Evolutionary conservation across 805 yeast genomes (phyloP).

Genomic region (Sungouiozyma intestinalis): DNA sequence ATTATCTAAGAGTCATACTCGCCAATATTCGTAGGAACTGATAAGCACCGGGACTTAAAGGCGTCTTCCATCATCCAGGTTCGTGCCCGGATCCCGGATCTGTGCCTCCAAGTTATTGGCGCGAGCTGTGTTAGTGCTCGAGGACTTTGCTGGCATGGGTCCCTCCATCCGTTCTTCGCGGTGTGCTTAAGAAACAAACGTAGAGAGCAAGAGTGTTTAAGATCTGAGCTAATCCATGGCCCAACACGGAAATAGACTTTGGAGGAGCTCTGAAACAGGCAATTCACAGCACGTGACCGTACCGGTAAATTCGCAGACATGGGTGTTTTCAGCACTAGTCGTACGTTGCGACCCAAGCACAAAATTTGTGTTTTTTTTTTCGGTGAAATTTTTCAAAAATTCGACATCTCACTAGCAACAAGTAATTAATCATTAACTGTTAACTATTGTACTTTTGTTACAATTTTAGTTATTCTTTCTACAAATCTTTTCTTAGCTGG

Average conservation of each 20-base stretch:
- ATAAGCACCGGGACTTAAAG: no score
- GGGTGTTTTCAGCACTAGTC: constrained; percentile 10
- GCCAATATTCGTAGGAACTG: not conserved
- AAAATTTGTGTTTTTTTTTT: not conserved
- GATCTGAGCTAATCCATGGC: no score
- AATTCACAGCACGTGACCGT: constrained; percentile 1
- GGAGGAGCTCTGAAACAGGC: no score
- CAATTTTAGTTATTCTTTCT: constrained; percentile 1
- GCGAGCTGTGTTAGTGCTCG: no score
- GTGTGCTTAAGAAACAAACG: no score
- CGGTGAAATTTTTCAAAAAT: not conserved
- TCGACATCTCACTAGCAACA: not conserved
- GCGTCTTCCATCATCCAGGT: no score
- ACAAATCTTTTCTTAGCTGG: constrained; percentile 2
- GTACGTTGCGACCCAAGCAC: constrained; percentile 4
- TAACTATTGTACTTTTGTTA: not conserved
- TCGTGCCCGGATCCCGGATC: no score
- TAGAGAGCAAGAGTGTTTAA: no score
- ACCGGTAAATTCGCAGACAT: constrained; percentile 3
- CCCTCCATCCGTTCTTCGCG: no score
- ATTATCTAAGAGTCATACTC: not conserved
- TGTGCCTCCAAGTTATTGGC: no score
- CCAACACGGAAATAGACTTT: not conserved
- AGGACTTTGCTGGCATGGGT: no score
- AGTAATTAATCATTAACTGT: constrained; percentile 1